Percentiles rank a stretch among this genome's conserved stretches.
Evolutionary conservation across 2,329 filamentous ascomycete genomes (phyloP).

Genomic region (Fusarium sarcochroum): DNA sequence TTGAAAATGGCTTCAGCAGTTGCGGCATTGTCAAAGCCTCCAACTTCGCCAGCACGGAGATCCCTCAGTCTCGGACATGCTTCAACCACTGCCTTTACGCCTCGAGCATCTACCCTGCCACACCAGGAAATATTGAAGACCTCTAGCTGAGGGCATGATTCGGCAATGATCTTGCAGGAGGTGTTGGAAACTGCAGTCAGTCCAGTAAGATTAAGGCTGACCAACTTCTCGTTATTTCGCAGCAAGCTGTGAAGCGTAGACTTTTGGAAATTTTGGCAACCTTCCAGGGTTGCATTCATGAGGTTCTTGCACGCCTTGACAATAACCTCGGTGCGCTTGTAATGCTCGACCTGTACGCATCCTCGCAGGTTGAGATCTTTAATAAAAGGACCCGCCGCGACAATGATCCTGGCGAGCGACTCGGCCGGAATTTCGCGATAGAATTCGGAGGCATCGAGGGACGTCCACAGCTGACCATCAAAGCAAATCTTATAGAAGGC

Average conservation of each 20-base stretch:
- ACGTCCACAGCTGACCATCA: slow-evolving; percentile 93
- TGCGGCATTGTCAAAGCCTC: slow-evolving; percentile 80
- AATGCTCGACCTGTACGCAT: slow-evolving; percentile 89
- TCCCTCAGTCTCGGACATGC: slow-evolving; percentile 82
- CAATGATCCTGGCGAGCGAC: slow-evolving; percentile 87
- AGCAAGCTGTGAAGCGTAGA: slow-evolving; percentile 84
- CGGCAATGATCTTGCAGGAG: slow-evolving; percentile 87
- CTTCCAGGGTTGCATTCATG: slow-evolving; percentile 88
- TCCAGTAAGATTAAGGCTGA: slow-evolving; percentile 89
- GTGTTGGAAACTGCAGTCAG: slow-evolving; percentile 84
- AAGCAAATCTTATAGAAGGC: slow-evolving; percentile 87
- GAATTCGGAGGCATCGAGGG: slow-evolving; percentile 86
- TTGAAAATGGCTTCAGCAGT: slow-evolving; percentile 83
- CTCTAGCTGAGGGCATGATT: slow-evolving; percentile 85
- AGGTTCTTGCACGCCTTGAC: slow-evolving; percentile 90
- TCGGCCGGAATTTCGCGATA: slow-evolving; percentile 89
- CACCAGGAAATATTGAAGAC: slow-evolving; percentile 95
- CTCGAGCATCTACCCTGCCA: slow-evolving; percentile 83
- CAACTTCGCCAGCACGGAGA: slow-evolving; percentile 84
- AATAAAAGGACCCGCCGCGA: slow-evolving; percentile 88
- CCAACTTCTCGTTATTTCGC: slow-evolving; percentile 79
- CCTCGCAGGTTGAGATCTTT: slow-evolving; percentile 91
- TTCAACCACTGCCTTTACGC: slow-evolving; percentile 79
- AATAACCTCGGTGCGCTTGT: slow-evolving; percentile 81
- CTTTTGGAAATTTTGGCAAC: slow-evolving; percentile 85